phyloP scores from a whole-genome alignment of 768 basidiomycete genomes.

The Aureoboletus auriporus region DNA sequence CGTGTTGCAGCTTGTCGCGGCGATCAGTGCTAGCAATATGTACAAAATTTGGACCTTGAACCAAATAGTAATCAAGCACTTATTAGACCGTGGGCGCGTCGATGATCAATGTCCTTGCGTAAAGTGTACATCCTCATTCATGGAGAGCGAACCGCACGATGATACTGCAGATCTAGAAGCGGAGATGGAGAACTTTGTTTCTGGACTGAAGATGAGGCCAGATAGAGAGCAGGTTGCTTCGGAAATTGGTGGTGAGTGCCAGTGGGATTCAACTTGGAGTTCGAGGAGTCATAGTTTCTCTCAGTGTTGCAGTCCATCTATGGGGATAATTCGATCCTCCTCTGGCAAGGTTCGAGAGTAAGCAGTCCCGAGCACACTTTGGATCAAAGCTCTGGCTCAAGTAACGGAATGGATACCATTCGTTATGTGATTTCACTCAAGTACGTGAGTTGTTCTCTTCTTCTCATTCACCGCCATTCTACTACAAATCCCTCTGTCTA shows the following conservation, averaged over 20 bases:
- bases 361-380: slow-evolving; percentile 9
- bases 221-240: slow-evolving; percentile 42
- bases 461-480: neutral
- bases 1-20: too few relatives aligned
- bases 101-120: slow-evolving; percentile 8
- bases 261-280: too few relatives aligned
- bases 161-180: slow-evolving; percentile 10
- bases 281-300: too few relatives aligned
- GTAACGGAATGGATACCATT: slow-evolving; percentile 35
- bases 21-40: too few relatives aligned
- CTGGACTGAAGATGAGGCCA: slow-evolving; percentile 29
- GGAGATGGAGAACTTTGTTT: slow-evolving; percentile 25
- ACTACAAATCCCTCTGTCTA: neutral
- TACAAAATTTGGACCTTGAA: too few relatives aligned
- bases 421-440: slow-evolving; percentile 64
- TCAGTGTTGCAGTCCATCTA: slow-evolving; percentile 79
- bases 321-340: slow-evolving; percentile 59
- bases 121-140: slow-evolving; percentile 2
- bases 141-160: slow-evolving; percentile 14
- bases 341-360: slow-evolving; percentile 45
- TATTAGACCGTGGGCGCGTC: neutral
- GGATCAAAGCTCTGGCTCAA: slow-evolving; percentile 4
- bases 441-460: slow-evolving; percentile 40
- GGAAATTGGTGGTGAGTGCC: slow-evolving; percentile 41
- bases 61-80: too few relatives aligned